Percentiles rank a stretch among this genome's conserved stretches.
These are phyloP conservation scores for Inga oerstediana DNA, from an alignment of 306 rosid genomes.

Conservation along the genomic window DNA sequence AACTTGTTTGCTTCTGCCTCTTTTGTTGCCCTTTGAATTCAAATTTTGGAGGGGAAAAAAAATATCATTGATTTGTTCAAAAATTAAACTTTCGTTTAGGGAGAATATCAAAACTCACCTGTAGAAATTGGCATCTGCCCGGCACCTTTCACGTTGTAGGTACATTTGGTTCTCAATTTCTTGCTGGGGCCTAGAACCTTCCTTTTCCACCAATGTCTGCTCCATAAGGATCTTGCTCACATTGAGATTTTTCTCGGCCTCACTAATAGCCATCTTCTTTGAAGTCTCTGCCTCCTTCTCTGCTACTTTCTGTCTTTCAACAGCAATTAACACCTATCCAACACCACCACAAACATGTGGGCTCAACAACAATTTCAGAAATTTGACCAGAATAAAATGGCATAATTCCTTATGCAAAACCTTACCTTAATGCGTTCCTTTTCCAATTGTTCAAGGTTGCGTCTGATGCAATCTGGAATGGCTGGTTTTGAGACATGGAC, in stretches of 20 bases:
- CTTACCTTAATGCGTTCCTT: conserved; percentile 91
- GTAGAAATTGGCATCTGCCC: no score
- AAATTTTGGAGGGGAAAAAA: no score
- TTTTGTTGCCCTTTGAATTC: no score
- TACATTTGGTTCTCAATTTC: no score
- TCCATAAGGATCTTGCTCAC: conserved; percentile 94
- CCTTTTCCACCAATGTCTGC: conserved; percentile 72
- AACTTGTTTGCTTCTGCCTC: no score
- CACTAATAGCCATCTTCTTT: conserved; percentile 92
- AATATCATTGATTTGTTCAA: no score
- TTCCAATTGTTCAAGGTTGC: conserved; percentile 84
- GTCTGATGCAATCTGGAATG: conserved; percentile 73
- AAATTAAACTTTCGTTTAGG: no score
- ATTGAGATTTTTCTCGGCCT: conserved; percentile 87
- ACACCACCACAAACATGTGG: conserved; percentile 31
- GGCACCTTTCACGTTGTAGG: no score
- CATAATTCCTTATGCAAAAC: neutral
- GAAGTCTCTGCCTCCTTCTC: conserved; percentile 91
- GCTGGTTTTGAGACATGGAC: conserved; percentile 88
- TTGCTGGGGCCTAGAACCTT: no score
- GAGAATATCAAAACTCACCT: no score
- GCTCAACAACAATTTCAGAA: conserved; percentile 11
- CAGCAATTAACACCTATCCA: conserved; percentile 80
- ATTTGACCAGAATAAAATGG: neutral
- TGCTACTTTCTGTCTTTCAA: conserved; percentile 79